Percentiles rank a stretch among this genome's conserved stretches.
These are phyloP conservation scores for Climacium dendroides DNA, from an alignment of 225 moss, liverwort and hornwort genomes.

Conservation along the genomic window DNA sequence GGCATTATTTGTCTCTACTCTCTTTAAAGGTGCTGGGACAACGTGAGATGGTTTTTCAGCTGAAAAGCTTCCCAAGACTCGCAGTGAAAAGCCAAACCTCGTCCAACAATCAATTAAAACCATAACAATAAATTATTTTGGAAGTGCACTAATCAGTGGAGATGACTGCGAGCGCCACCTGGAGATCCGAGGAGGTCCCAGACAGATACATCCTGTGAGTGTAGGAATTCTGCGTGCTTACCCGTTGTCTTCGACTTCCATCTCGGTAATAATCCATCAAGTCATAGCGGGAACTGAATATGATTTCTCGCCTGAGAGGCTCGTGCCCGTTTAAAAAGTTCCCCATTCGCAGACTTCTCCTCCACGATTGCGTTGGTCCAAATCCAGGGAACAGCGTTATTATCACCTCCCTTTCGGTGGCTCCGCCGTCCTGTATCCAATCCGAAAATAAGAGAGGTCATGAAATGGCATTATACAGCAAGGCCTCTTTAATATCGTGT, in stretches of 20 bases:
- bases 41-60: not conserved
- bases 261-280: slow-evolving; percentile 42
- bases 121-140: not conserved
- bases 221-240: slow-evolving; percentile 32
- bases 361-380: slow-evolving; percentile 32
- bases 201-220: slow-evolving; percentile 86
- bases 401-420: slow-evolving; percentile 65
- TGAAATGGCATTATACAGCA: not conserved
- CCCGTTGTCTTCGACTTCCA: slow-evolving; percentile 47
- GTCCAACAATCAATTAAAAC: not conserved
- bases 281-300: slow-evolving; percentile 65
- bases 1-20: not conserved
- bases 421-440: slow-evolving; percentile 43
- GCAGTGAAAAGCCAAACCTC: not conserved
- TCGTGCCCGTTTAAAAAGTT: slow-evolving; percentile 89
- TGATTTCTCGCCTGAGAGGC: slow-evolving; percentile 67
- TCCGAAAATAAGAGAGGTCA: not conserved
- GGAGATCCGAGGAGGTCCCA: slow-evolving; percentile 75
- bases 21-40: not conserved
- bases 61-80: not conserved
- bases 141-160: slow-evolving; percentile 51
- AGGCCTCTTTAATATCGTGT: not conserved
- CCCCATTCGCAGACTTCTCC: slow-evolving; percentile 64
- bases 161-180: slow-evolving; percentile 64
- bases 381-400: slow-evolving; percentile 58